Evolutionary conservation across 257 asterid genomes (phyloP).

Genomic region (Jacaranda mimosifolia): DNA sequence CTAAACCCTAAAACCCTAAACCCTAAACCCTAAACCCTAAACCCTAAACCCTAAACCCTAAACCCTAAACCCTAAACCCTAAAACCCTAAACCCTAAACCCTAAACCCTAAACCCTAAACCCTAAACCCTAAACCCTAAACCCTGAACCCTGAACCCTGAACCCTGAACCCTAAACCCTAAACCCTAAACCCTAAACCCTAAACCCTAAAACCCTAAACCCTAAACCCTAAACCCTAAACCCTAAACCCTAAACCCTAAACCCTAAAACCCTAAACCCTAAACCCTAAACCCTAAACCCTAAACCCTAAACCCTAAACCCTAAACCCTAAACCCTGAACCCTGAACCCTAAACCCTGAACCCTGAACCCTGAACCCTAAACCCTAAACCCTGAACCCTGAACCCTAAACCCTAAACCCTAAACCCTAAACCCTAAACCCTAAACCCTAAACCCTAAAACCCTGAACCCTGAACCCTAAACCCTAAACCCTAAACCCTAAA

Average conservation of each 20-base stretch:
- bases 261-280: conserved; percentile 3
- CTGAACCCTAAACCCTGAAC: conserved; percentile 1
- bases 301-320: conserved; percentile 28
- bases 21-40: no score
- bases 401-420: conserved; percentile 22
- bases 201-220: conserved; percentile 16
- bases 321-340: conserved; percentile 15
- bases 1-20: no score
- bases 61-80: no score
- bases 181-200: conserved; percentile 1
- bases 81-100: no score
- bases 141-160: background rate
- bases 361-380: background rate
- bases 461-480: conserved; percentile 25
- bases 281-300: conserved; percentile 25
- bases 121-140: conserved; percentile 16
- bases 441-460: conserved; percentile 30
- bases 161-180: background rate
- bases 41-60: no score
- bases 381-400: conserved; percentile 13
- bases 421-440: conserved; percentile 32
- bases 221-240: conserved; percentile 1
- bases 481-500: conserved; percentile 27
- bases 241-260: background rate
- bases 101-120: conserved; percentile 2